Base-by-base conservation (phyloP, 2,329 filamentous ascomycete genomes). In the Cercospora berteroae region DNA sequence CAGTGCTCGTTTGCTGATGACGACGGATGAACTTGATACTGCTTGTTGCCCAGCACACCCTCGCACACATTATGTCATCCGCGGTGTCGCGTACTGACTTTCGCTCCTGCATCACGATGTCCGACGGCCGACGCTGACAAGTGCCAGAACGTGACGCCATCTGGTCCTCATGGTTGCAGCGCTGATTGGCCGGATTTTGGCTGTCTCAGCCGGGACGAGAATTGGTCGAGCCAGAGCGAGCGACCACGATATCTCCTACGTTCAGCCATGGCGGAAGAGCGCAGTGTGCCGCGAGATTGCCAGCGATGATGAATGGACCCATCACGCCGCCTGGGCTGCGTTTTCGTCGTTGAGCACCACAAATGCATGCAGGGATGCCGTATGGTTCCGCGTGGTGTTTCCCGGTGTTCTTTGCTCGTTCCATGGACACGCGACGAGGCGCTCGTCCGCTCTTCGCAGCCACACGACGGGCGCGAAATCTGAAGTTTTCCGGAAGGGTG, bases 151-250 rank as follows among this genome's bases (percentile, higher is more conserved):
- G 59, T 61, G 60, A 52, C 60, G 60, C 60, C 60, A 52, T 52
- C 60, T 20, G 55, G 31, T n/a, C 6, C 20, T 57, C 18, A 1
- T 33, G 55, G 1, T 18, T 6, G 31, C 23, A n/a, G 27, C 27
- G 13, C 13, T 56, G 20, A 27, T 27, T 29, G 58, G 29, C 13
- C 57, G 20, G 20, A 60, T 27, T 20, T 13, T n/a, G 29, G 4
- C 8, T 60, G 58, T 60, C 57, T 59, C 58, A 60, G 23, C 33
- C 58, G 33, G 36, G 39, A 50, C 58, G 58, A 60, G 36, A 44
- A 60, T 27, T 12, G 25, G 29, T 48, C 39, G 58, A 44, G 29
- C 39, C 36, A 31, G 16, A 33, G n/a, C 25, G 9, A 13, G 7
- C 18, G 55, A 33, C 25, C 25, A 57, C 52, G 16, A 57, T 57